phyloP scores from a whole-genome alignment of 305 asterid genomes.

The Rubia tinctorum region DNA sequence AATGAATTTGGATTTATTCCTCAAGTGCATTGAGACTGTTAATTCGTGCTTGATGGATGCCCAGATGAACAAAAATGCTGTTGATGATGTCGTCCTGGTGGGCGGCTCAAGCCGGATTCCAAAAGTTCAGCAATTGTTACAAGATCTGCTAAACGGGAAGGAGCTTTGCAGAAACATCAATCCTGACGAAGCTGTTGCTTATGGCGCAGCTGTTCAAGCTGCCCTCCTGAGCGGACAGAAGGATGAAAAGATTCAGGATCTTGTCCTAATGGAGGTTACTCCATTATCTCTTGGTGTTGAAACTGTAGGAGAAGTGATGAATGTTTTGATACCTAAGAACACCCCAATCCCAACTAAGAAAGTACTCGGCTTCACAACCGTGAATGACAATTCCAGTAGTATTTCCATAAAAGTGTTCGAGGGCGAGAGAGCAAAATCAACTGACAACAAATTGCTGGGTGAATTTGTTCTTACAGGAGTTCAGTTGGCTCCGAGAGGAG shows the following conservation, averaged over 20 bases:
- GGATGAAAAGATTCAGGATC: neutral
- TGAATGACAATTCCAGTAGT: neutral
- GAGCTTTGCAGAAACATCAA: constrained; percentile 23
- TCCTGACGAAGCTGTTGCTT: constrained; percentile 23
- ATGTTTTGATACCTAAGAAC: neutral
- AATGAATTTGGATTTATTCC: constrained; percentile 15
- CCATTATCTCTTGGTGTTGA: neutral
- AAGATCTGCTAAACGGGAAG: constrained; percentile 14
- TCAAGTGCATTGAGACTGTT: constrained; percentile 18
- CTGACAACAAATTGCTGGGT: neutral
- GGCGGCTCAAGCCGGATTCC: constrained; percentile 27
- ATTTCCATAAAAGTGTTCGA: neutral
- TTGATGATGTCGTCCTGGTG: constrained; percentile 25
- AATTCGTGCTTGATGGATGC: constrained; percentile 22
- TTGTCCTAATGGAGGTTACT: constrained; percentile 3
- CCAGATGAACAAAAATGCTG: neutral
- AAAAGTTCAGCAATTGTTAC: constrained; percentile 18
- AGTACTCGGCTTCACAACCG: neutral
- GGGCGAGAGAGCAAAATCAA: constrained; percentile 2
- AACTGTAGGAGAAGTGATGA: neutral
- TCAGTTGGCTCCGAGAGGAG: neutral
- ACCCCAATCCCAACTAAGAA: neutral
- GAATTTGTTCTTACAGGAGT: neutral
- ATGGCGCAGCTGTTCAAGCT: constrained; percentile 24
- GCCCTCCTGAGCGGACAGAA: constrained; percentile 4